A percentile compares a stretch with the other conserved stretches of the same genome.
These are phyloP conservation scores for Pythium oligandrum DNA, from an alignment of 352 stramenopile genomes.

Conservation along the genomic window DNA sequence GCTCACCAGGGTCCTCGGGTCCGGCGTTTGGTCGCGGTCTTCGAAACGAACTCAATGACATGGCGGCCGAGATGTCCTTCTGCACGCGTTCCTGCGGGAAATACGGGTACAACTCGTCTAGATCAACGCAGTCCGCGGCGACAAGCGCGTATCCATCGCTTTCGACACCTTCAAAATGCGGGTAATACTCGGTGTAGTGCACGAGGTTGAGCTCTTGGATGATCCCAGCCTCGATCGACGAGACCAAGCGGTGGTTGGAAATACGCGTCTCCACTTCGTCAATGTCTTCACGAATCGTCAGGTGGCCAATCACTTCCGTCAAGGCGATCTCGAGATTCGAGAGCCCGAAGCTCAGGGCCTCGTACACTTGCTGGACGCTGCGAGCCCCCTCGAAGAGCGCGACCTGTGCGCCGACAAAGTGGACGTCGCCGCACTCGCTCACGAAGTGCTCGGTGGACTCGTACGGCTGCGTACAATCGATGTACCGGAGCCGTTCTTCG, in stretches of 20 bases:
- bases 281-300: background rate
- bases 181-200: background rate
- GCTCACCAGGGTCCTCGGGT: background rate
- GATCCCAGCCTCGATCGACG: background rate
- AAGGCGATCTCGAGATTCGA: background rate
- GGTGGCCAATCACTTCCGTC: background rate
- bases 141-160: conserved; percentile 3
- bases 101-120: conserved; percentile 34
- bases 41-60: conserved; percentile 3
- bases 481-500: background rate
- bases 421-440: background rate
- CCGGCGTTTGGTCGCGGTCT: background rate
- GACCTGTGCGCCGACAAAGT: background rate
- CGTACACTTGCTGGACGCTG: background rate
- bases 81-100: conserved; percentile 14
- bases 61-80: conserved; percentile 9
- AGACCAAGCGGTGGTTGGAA: background rate
- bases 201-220: background rate
- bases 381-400: background rate
- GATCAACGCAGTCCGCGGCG: conserved; percentile 22
- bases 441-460: background rate
- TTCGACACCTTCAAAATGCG: background rate
- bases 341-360: background rate
- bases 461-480: background rate
- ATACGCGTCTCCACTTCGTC: background rate